Evolutionary conservation across 176 grass and related monocot genomes (phyloP).

Genomic region (Poa pratensis): DNA sequence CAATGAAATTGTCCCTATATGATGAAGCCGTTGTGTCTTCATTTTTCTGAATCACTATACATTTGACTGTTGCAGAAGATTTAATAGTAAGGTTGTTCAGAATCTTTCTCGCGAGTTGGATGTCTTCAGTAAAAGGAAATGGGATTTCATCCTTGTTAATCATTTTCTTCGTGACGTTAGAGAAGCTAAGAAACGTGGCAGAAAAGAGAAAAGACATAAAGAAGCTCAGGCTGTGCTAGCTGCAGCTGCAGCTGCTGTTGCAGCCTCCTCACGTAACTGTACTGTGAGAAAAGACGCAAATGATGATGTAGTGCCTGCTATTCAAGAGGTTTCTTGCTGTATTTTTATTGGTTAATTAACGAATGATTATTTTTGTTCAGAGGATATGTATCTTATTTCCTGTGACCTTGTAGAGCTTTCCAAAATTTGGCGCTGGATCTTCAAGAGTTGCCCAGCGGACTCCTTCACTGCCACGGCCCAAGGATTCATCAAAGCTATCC

Average conservation of each 20-base stretch:
- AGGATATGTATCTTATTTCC: slow-evolving; percentile 30
- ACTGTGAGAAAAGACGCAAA: slow-evolving; percentile 82
- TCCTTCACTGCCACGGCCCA: slow-evolving; percentile 46
- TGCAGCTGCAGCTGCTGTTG: slow-evolving; percentile 80
- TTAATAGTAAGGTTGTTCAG: slow-evolving; percentile 69
- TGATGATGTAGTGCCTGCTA: slow-evolving; percentile 49
- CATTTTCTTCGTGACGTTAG: slow-evolving; percentile 94
- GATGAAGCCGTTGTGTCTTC: not conserved
- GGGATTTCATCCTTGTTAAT: slow-evolving; percentile 89
- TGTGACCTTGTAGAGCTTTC: slow-evolving; percentile 46
- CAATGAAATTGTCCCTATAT: slow-evolving; percentile 2
- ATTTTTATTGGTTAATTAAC: slow-evolving; percentile 10
- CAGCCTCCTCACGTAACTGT: slow-evolving; percentile 77
- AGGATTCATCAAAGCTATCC: slow-evolving; percentile 63
- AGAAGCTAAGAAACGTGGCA: slow-evolving; percentile 94
- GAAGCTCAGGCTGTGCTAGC: slow-evolving; percentile 96
- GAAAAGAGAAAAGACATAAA: slow-evolving; percentile 96
- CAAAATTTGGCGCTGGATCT: slow-evolving; percentile 52
- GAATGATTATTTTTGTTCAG: not conserved
- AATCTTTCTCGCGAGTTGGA: slow-evolving; percentile 77
- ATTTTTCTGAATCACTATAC: slow-evolving; percentile 27
- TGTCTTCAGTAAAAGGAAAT: slow-evolving; percentile 75
- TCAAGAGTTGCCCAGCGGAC: slow-evolving; percentile 52
- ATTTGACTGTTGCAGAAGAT: slow-evolving; percentile 60
- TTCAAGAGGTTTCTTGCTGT: slow-evolving; percentile 68